A percentile compares a stretch with the other conserved stretches of the same genome.
phyloP scores from a whole-genome alignment of 2,329 filamentous ascomycete genomes.

The Fusarium hainanense region DNA sequence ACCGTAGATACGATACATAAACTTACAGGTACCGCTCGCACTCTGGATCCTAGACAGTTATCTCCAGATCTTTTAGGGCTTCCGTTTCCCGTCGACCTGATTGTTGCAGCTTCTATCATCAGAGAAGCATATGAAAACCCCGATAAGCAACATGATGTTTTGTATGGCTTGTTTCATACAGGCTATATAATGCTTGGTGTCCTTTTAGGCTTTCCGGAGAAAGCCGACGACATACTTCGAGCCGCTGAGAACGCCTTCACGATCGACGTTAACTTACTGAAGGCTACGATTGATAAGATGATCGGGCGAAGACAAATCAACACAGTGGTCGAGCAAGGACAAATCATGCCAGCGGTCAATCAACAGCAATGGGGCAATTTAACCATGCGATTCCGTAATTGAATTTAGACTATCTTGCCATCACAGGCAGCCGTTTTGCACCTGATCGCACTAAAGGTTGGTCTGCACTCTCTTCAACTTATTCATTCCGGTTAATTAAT shows the following conservation, averaged over 20 bases:
- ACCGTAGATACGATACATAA: not conserved
- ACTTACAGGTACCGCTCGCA: not conserved
- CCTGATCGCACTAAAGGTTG: slow-evolving; percentile 1
- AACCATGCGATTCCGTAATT: not conserved
- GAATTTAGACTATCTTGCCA: not conserved
- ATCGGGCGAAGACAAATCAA: too few relatives aligned
- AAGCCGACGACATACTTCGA: too few relatives aligned
- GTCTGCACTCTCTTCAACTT: slow-evolving; percentile 2
- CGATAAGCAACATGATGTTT: too few relatives aligned
- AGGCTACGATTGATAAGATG: not conserved
- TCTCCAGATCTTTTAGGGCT: not conserved
- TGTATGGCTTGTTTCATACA: too few relatives aligned
- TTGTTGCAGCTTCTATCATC: not conserved
- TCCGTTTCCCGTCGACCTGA: not conserved
- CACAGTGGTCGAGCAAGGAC: too few relatives aligned
- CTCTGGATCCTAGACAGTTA: too few relatives aligned
- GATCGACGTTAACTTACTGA: not conserved
- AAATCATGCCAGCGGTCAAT: too few relatives aligned
- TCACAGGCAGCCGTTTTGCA: not conserved
- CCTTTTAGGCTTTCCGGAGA: too few relatives aligned
- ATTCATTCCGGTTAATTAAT: slow-evolving; percentile 39
- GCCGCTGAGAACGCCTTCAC: too few relatives aligned
- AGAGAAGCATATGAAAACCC: not conserved
- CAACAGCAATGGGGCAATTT: not conserved
- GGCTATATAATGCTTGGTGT: too few relatives aligned